Conservation (phyloP, 352 stramenopile species). For the Blastocystis sp. region DNA sequence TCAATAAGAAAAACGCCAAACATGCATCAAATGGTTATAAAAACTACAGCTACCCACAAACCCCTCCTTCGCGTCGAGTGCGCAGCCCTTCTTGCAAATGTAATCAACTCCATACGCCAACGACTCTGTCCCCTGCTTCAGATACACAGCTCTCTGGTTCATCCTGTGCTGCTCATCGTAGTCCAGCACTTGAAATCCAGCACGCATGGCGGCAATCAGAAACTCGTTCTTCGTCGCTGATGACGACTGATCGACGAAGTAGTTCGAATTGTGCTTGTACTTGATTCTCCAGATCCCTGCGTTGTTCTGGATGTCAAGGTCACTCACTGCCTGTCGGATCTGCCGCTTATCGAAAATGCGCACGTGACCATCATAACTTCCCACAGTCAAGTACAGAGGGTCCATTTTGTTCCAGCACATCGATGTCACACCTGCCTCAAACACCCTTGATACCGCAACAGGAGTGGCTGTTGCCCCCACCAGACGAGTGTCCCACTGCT, state of each 20-base stretch:
- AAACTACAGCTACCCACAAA: constrained; percentile 41
- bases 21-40: constrained; percentile 59
- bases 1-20: constrained; percentile 27
- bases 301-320: constrained; percentile 34
- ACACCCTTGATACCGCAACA: neutral
- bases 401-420: constrained; percentile 52
- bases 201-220: constrained; percentile 12
- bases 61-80: neutral
- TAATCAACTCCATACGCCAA: constrained; percentile 58
- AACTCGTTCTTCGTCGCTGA: neutral
- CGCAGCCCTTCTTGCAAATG: neutral
- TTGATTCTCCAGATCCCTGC: constrained; percentile 58
- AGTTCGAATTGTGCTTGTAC: constrained; percentile 55
- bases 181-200: constrained; percentile 24
- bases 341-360: constrained; percentile 25
- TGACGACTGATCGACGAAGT: neutral
- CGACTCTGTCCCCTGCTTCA: constrained; percentile 42
- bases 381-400: neutral
- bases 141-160: neutral
- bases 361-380: constrained; percentile 49
- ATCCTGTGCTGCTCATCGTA: neutral
- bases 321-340: neutral
- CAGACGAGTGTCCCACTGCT: constrained; percentile 29
- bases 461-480: neutral
- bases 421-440: constrained; percentile 16